phyloP scores from a whole-genome alignment of 768 basidiomycete genomes.

The Phaeotremella skinneri region DNA sequence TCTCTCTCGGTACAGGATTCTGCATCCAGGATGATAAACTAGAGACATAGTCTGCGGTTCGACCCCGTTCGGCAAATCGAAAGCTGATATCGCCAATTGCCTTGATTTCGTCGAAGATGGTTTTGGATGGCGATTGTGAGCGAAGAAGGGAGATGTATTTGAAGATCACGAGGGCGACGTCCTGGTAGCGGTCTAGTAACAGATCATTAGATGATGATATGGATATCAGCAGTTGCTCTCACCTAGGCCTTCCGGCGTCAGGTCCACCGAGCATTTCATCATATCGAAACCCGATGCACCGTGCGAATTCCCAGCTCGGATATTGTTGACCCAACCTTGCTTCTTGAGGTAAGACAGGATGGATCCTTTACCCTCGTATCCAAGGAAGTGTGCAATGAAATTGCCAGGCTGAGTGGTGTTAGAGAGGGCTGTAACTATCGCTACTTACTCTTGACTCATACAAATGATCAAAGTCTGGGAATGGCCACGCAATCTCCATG shows the following conservation, averaged over 20 bases:
- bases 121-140: slow-evolving; percentile 53
- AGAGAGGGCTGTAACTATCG: not conserved
- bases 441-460: slow-evolving; percentile 60
- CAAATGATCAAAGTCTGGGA: slow-evolving; percentile 51
- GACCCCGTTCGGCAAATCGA: slow-evolving; percentile 79
- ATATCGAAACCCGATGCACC: slow-evolving; percentile 72
- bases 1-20: slow-evolving; percentile 76
- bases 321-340: slow-evolving; percentile 77
- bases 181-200: slow-evolving; percentile 67
- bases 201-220: slow-evolving; percentile 3
- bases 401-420: slow-evolving; percentile 59
- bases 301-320: slow-evolving; percentile 70
- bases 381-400: slow-evolving; percentile 68
- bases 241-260: slow-evolving; percentile 87
- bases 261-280: slow-evolving; percentile 75
- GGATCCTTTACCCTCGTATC: slow-evolving; percentile 83
- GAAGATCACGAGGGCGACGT: slow-evolving; percentile 67
- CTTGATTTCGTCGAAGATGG: slow-evolving; percentile 72
- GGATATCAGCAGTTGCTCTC: slow-evolving; percentile 50
- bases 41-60: slow-evolving; percentile 75
- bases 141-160: slow-evolving; percentile 62
- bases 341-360: slow-evolving; percentile 83
- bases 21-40: slow-evolving; percentile 71
- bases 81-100: slow-evolving; percentile 71
- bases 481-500: slow-evolving; percentile 68